Evolutionary conservation across 169 alveolate genomes (phyloP).

Genomic region (Cryptosporidium sp.): DNA sequence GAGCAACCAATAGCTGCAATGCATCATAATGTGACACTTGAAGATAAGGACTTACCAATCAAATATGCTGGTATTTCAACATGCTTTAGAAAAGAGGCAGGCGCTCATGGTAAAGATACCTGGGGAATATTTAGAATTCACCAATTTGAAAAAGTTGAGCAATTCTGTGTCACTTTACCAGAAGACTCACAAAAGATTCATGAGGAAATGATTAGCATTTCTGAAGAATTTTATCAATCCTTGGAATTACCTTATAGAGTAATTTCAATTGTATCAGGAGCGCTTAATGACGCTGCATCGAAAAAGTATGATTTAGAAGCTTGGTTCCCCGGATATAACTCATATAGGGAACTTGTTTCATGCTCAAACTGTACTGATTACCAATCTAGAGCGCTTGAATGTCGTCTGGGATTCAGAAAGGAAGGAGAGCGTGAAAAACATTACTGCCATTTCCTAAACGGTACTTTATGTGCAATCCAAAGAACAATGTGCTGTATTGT

Average conservation of each 20-base stretch:
- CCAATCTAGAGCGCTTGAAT: conserved; percentile 92
- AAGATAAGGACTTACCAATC: conserved; percentile 89
- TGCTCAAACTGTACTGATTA: conserved; percentile 99
- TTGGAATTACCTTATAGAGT: conserved; percentile 96
- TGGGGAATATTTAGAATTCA: conserved; percentile 99
- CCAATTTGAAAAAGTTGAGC: conserved; percentile 99
- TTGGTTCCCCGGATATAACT: conserved; percentile 98
- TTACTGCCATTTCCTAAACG: conserved; percentile 97
- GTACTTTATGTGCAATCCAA: conserved; percentile 98
- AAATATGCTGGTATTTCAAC: conserved; percentile 96
- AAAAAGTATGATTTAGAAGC: conserved; percentile 99
- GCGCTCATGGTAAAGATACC: conserved; percentile 98
- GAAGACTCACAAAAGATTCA: conserved; percentile 89
- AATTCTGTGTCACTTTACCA: conserved; percentile 95
- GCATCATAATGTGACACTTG: conserved; percentile 89
- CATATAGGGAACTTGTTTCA: conserved; percentile 97
- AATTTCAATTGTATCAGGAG: conserved; percentile 98
- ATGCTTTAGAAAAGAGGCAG: conserved; percentile 99
- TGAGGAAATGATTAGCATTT: conserved; percentile 94
- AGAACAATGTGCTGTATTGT: conserved; percentile 96
- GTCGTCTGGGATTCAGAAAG: conserved; percentile 85
- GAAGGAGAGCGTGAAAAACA: conserved; percentile 87
- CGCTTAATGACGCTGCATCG: conserved; percentile 99
- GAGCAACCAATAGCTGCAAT: conserved; percentile 99
- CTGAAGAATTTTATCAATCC: conserved; percentile 96